Conservation (phyloP, 805 yeast genomes). For the Candida easanensis region DNA sequence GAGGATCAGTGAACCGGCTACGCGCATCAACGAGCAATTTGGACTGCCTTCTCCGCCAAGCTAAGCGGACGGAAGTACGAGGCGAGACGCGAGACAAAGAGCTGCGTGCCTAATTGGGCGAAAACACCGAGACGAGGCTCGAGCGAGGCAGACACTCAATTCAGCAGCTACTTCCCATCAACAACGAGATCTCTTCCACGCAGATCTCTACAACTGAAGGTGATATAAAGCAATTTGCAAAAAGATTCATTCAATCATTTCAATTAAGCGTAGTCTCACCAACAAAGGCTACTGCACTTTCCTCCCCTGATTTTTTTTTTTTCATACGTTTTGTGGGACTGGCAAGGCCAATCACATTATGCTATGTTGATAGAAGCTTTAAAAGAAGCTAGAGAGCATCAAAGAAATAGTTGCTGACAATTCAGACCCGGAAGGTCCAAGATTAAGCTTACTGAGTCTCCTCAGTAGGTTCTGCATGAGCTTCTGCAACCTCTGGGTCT, state of each 20-base stretch:
- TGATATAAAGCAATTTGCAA: not conserved
- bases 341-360: not conserved
- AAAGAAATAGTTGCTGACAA: too few relatives aligned
- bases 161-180: too few relatives aligned
- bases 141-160: too few relatives aligned
- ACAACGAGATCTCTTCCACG: not conserved
- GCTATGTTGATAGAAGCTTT: not conserved
- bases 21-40: too few relatives aligned
- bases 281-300: not conserved
- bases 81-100: not conserved
- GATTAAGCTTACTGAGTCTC: not conserved
- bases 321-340: not conserved
- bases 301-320: not conserved
- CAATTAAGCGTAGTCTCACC: not conserved
- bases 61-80: not conserved
- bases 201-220: too few relatives aligned
- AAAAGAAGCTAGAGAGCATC: not conserved
- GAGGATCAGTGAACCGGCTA: too few relatives aligned
- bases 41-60: too few relatives aligned
- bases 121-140: too few relatives aligned
- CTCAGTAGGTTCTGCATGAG: not conserved
- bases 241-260: constrained; percentile 1
- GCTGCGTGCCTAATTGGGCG: too few relatives aligned
- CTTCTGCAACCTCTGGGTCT: not conserved
- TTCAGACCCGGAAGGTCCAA: too few relatives aligned